A percentile compares a stretch with the other conserved stretches of the same genome.
These are phyloP conservation scores for Epichloe elymi DNA, from an alignment of 2,329 filamentous ascomycete species.

Conservation along the genomic window DNA sequence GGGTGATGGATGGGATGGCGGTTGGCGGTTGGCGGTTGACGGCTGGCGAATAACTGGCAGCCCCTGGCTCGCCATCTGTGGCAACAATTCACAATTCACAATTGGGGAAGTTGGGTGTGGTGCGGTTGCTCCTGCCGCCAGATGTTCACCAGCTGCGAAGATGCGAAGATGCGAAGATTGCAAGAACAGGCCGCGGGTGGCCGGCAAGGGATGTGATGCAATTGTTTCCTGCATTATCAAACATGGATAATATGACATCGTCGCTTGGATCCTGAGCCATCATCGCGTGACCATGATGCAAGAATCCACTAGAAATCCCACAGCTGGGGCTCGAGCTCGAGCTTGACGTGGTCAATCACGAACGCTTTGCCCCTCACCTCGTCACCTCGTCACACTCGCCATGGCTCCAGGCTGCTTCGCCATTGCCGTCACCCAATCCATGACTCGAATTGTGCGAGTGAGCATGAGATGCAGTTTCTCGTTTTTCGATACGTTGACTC, in stretches of 20 bases:
- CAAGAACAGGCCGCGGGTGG: background rate
- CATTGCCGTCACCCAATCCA: background rate
- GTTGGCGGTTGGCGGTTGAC: background rate
- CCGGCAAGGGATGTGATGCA: background rate
- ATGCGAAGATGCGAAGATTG: background rate
- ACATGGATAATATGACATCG: too few species aligned
- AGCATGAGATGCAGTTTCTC: background rate
- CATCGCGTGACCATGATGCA: constrained; percentile 3
- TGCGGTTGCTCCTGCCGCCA: too few species aligned
- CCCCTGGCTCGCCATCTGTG: background rate
- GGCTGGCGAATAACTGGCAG: background rate
- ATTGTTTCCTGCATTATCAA: too few species aligned
- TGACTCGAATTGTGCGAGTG: background rate
- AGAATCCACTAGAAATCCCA: constrained; percentile 1
- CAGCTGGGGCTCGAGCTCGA: background rate
- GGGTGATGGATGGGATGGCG: background rate
- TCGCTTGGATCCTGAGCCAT: background rate
- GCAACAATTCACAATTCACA: too few species aligned
- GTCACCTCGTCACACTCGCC: background rate
- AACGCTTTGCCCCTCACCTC: background rate
- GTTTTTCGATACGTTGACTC: background rate
- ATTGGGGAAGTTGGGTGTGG: too few species aligned
- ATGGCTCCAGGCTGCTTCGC: background rate
- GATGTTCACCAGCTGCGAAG: background rate
- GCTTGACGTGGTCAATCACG: background rate